Evolutionary conservation across 2,329 filamentous ascomycete genomes (phyloP).

Genomic region (Zelopaecilomyces penicillatus): DNA sequence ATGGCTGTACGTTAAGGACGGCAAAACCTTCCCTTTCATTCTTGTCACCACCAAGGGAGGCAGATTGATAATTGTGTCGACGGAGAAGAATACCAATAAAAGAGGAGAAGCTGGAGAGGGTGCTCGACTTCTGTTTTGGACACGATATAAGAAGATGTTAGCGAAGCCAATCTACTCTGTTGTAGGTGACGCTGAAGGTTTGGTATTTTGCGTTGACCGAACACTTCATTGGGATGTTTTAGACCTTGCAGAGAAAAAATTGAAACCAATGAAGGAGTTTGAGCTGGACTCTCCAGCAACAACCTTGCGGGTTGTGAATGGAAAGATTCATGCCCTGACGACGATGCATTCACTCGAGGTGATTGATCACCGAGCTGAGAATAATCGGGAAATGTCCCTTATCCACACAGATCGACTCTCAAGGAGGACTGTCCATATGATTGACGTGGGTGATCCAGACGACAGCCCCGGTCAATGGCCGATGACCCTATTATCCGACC

Average conservation of each 20-base stretch:
- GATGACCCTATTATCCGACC: conserved; percentile 40
- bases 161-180: conserved; percentile 47
- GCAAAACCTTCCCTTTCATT: conserved; percentile 53
- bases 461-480: conserved; percentile 23
- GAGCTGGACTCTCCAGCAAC: conserved; percentile 46
- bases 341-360: conserved; percentile 47
- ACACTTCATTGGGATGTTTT: conserved; percentile 49
- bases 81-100: conserved; percentile 21
- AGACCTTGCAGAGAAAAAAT: conserved; percentile 40
- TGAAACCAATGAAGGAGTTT: conserved; percentile 38
- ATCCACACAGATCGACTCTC: conserved; percentile 39
- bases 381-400: conserved; percentile 26
- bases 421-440: conserved; percentile 36
- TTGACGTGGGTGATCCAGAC: conserved; percentile 32
- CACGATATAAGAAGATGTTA: conserved; percentile 39
- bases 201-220: conserved; percentile 48
- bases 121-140: conserved; percentile 40
- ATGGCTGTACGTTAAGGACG: conserved; percentile 52
- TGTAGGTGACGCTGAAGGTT: conserved; percentile 43
- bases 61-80: conserved; percentile 47
- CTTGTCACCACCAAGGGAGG: conserved; percentile 50
- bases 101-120: conserved; percentile 8
- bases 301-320: conserved; percentile 37
- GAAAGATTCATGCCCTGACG: conserved; percentile 44
- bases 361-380: conserved; percentile 38